Base-by-base conservation (phyloP, 495 filamentous ascomycete species). In the Entonaema liquescens region DNA sequence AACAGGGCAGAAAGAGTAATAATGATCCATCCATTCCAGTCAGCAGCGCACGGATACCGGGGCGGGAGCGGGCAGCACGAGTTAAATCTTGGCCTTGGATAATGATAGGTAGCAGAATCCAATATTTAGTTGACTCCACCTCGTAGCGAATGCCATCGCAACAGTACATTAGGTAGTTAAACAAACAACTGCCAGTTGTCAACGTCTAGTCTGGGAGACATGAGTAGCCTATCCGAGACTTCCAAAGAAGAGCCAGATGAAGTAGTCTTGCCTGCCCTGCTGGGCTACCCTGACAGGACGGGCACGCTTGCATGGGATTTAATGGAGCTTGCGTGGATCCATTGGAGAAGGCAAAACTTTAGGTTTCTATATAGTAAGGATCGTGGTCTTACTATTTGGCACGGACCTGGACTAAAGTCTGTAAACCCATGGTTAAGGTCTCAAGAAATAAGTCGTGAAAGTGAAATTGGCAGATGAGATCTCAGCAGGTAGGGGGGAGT, bases 1-100 rank as follows among this genome's bases (percentile, higher is more conserved):
- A 69, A 69, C 33, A 35, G 44, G 44, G 67, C 26, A 53, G 62
- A 63, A 59, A 26, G 40, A 69, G 59, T 69, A 59, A 59, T 63
- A 59, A 69, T 59, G 67, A 54, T 55, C 35, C 54, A 56, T 47
- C 42, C 42, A 47, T 47, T 47, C 42, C 3, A 7, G 42, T 8
- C 17, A 7, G 17, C 42, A 21, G 42, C 31, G n/a, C 33, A 49
- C 42, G 17, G 44, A 59, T 58, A 21, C 26, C 17, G 11, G 9
- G 29, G 5, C 53, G 38, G n/a, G n/a, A n/a, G 59, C 53, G 59
- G 35, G 29, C 17, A 40, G 52, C 58, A 13, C 38, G 42, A 47
- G 42, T 47, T 23, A 13, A 47, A 47, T 59, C 44, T 69, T 59
- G 54, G 60, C 31, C 52, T 62, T 58, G 21, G 17, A 40, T 56